A percentile compares a stretch with the other conserved stretches of the same genome.
Evolutionary conservation across 768 basidiomycete genomes (phyloP).

Genomic region (Stropharia rugosoannulata): DNA sequence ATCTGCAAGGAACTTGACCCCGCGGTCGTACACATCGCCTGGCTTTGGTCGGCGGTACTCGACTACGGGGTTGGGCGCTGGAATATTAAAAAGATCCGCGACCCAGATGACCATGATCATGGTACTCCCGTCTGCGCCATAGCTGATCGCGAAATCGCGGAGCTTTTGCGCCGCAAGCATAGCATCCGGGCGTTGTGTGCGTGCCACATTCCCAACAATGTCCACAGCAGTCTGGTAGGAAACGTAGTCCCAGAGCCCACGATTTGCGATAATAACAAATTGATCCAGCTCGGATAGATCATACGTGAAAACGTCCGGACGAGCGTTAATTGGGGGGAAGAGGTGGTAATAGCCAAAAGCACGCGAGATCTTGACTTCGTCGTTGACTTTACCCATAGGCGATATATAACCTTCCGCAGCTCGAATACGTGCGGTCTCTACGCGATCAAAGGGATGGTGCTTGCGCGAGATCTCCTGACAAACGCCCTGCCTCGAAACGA

Average conservation of each 20-base stretch:
- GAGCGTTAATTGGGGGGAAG: slow-evolving; percentile 86
- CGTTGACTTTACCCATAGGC: slow-evolving; percentile 86
- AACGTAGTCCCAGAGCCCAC: slow-evolving; percentile 91
- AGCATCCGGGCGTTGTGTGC: slow-evolving; percentile 58
- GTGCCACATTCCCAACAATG: slow-evolving; percentile 86
- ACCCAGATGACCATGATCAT: slow-evolving; percentile 98
- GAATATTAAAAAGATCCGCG: slow-evolving; percentile 67
- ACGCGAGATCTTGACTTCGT: slow-evolving; percentile 88
- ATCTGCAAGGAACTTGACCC: slow-evolving; percentile 60
- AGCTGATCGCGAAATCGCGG: slow-evolving; percentile 94
- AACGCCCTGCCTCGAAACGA: slow-evolving; percentile 75
- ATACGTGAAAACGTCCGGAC: slow-evolving; percentile 73
- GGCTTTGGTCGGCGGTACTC: slow-evolving; percentile 69
- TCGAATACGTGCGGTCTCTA: slow-evolving; percentile 86
- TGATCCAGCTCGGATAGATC: slow-evolving; percentile 86
- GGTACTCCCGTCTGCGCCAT: slow-evolving; percentile 88
- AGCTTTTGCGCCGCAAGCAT: slow-evolving; percentile 94
- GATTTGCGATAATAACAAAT: slow-evolving; percentile 94
- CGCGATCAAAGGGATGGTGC: slow-evolving; percentile 88
- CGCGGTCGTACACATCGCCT: slow-evolving; percentile 55
- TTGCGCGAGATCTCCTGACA: slow-evolving; percentile 73
- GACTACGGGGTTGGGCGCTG: slow-evolving; percentile 50
- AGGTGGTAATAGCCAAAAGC: slow-evolving; percentile 93
- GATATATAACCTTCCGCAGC: slow-evolving; percentile 94
- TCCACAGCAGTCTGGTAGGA: slow-evolving; percentile 96